Percentiles rank a stretch among this genome's conserved stretches.
These are phyloP conservation scores for Xylaria sp. DNA, from an alignment of 2,329 filamentous ascomycete genomes.

Conservation along the genomic window DNA sequence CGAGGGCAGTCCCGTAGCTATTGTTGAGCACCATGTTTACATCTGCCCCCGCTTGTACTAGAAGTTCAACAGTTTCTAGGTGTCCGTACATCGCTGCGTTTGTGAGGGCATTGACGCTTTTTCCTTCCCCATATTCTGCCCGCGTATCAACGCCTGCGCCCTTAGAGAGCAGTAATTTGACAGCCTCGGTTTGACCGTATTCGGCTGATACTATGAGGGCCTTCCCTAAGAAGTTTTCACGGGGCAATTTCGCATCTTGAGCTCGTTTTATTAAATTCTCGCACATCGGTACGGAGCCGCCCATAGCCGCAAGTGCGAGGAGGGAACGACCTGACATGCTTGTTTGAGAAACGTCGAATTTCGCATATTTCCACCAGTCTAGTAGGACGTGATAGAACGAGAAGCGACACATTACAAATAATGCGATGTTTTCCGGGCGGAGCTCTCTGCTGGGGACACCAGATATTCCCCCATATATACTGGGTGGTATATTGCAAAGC, in stretches of 20 bases:
- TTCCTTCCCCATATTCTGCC: background rate
- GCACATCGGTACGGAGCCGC: conserved; percentile 12
- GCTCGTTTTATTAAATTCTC: conserved; percentile 12
- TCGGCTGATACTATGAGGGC: background rate
- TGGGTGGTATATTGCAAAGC: too few species aligned
- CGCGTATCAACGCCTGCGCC: background rate
- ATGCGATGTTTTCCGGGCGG: background rate
- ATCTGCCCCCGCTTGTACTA: background rate
- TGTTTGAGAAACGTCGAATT: background rate
- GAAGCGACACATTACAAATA: conserved; percentile 19
- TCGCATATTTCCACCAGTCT: conserved; percentile 18
- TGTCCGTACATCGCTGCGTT: background rate
- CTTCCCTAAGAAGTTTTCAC: background rate
- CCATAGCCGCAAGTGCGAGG: background rate
- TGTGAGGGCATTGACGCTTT: background rate
- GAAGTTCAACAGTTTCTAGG: background rate
- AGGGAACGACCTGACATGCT: background rate
- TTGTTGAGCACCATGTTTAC: background rate
- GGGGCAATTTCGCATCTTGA: background rate
- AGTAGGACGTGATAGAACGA: conserved; percentile 14
- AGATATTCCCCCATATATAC: too few species aligned
- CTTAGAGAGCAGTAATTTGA: background rate
- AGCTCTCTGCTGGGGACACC: background rate
- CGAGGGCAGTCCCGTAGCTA: background rate
- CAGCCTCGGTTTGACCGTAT: background rate